These are phyloP conservation scores for Leccinellum rugosiceps DNA, from an alignment of 768 basidiomycete genomes.

Conservation along the genomic window DNA sequence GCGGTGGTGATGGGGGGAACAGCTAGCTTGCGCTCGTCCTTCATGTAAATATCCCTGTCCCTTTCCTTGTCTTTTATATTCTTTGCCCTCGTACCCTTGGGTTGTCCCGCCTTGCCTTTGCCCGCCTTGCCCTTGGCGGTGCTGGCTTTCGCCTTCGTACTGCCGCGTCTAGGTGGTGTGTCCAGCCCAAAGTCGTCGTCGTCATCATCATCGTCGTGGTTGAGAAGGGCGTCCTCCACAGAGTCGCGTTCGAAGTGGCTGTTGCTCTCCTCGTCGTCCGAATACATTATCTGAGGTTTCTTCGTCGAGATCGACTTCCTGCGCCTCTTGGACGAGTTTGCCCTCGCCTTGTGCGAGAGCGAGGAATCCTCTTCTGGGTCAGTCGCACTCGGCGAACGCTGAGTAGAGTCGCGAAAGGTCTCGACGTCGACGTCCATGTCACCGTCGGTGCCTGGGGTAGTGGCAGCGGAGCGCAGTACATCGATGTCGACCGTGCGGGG, in stretches of 20 bases:
- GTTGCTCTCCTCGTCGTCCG: slow-evolving; percentile 30
- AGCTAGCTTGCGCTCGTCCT: slow-evolving; percentile 40
- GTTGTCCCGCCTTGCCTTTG: slow-evolving; percentile 19
- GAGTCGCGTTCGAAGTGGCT: slow-evolving; percentile 24
- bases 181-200: slow-evolving; percentile 29
- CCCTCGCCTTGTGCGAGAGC: slow-evolving; percentile 5
- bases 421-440: slow-evolving; percentile 44
- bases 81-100: slow-evolving; percentile 29
- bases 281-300: slow-evolving; percentile 20
- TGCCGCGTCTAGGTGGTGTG: slow-evolving; percentile 19
- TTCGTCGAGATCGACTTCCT: slow-evolving; percentile 18
- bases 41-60: slow-evolving; percentile 36
- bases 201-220: slow-evolving; percentile 18
- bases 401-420: slow-evolving; percentile 5
- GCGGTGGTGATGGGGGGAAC: slow-evolving; percentile 12
- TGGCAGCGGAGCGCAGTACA: slow-evolving; percentile 21
- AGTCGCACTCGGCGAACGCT: too few relatives aligned
- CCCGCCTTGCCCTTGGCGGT: slow-evolving; percentile 25
- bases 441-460: slow-evolving; percentile 45
- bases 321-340: slow-evolving; percentile 7
- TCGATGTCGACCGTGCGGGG: slow-evolving; percentile 28
- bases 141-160: slow-evolving; percentile 19
- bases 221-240: slow-evolving; percentile 23
- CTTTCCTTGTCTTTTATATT: slow-evolving; percentile 30
- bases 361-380: not conserved